Evolutionary conservation across 306 rosid species (phyloP).

Genomic region (Alnus rubra): DNA sequence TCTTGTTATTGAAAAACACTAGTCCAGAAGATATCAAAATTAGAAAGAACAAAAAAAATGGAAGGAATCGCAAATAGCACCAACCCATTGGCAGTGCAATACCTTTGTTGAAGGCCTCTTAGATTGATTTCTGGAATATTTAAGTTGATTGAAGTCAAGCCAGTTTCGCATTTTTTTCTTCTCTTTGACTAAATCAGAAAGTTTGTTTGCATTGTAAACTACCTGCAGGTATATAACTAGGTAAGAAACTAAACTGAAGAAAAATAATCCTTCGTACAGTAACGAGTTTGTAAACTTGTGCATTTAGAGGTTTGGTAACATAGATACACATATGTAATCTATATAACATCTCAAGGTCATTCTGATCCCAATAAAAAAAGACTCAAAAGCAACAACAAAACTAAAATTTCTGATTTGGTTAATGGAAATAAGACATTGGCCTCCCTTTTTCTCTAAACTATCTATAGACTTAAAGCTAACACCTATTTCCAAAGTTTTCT

Average conservation of each 20-base stretch:
- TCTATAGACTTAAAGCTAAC: too few species aligned
- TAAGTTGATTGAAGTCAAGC: slow-evolving; percentile 87
- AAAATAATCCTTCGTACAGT: background rate
- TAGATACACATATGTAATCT: background rate
- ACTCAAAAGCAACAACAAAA: background rate
- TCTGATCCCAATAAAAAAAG: background rate
- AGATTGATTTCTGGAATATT: slow-evolving; percentile 69
- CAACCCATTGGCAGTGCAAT: slow-evolving; percentile 24
- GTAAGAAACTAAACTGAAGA: slow-evolving; percentile 16
- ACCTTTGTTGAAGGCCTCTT: slow-evolving; percentile 73
- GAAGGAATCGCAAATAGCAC: slow-evolving; percentile 13
- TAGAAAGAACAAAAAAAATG: background rate
- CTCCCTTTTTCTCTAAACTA: too few species aligned
- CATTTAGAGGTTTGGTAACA: background rate
- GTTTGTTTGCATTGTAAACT: slow-evolving; percentile 79
- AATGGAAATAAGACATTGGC: background rate
- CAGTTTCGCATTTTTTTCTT: slow-evolving; percentile 80
- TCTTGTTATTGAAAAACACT: background rate
- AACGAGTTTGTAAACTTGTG: background rate
- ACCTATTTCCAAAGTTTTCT: background rate
- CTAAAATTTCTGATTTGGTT: background rate
- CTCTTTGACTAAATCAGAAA: slow-evolving; percentile 69
- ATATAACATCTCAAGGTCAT: background rate
- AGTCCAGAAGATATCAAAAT: background rate
- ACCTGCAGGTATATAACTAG: slow-evolving; percentile 53